phyloP scores from a whole-genome alignment of 106 monocot genomes.

The Dactylorhiza incarnata region DNA sequence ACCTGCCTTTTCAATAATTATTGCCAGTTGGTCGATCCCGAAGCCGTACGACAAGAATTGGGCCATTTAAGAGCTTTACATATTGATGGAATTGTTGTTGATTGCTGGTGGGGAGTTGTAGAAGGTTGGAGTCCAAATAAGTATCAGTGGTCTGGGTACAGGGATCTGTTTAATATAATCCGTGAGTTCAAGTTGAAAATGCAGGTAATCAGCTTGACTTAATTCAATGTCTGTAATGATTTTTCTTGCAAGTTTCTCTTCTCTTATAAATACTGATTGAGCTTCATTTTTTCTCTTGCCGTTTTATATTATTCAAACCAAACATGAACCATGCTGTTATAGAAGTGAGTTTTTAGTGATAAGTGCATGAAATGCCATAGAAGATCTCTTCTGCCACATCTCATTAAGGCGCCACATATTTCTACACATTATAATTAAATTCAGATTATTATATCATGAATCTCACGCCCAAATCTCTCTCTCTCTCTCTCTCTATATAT shows the following conservation, averaged over 20 bases:
- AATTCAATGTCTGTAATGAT: not conserved
- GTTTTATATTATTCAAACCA: too few relatives aligned
- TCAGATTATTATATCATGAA: too few relatives aligned
- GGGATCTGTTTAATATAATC: constrained; percentile 73
- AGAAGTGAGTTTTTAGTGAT: too few relatives aligned
- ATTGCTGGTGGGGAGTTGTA: constrained; percentile 98
- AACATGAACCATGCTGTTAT: too few relatives aligned
- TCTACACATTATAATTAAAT: too few relatives aligned
- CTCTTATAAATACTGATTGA: not conserved
- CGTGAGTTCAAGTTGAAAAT: constrained; percentile 74
- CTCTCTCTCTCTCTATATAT: too few relatives aligned
- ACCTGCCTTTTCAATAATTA: constrained; percentile 64
- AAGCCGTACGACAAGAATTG: constrained; percentile 59
- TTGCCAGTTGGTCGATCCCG: constrained; percentile 78
- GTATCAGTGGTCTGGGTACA: constrained; percentile 90
- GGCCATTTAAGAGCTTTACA: constrained; percentile 66
- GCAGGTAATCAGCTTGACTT: constrained; percentile 39
- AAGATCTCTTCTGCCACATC: too few relatives aligned
- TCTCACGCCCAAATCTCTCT: too few relatives aligned
- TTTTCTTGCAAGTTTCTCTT: not conserved
- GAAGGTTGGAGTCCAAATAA: constrained; percentile 89
- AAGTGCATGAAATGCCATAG: too few relatives aligned
- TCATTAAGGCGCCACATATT: too few relatives aligned
- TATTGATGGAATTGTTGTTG: constrained; percentile 82
- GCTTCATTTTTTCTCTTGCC: not conserved